Evolutionary conservation across 768 basidiomycete genomes (phyloP), one percentile per base, ranked within the genome.

Genomic region (Suillus tomentosus): DNA sequence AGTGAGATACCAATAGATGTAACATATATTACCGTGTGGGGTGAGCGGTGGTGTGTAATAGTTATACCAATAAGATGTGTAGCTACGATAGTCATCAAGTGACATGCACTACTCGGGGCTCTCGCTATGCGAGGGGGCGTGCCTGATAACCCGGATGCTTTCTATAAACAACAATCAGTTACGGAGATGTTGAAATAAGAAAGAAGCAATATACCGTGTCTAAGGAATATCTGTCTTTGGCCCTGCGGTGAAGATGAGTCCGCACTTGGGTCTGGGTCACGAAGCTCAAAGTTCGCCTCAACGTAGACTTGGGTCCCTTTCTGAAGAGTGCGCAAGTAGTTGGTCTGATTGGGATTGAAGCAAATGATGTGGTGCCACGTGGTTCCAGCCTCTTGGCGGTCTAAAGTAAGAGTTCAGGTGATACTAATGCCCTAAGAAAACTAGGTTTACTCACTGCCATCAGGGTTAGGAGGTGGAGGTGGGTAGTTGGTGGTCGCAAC

Each of bases 351-450:
- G 9, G 86, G 81, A n/a, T 78, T 78, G 80, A 95, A 95, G 31
- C 89, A 94, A 56, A 94, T 70, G 56, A 96, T 69, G 53, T 86
- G 80, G 71, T 95, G 94, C 86, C 88, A 96, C 27, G 90, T 89
- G 9, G 90, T 82, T 15, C 78, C 80, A 5, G 81, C 68, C 34
- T 81, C 79, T 14, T 75, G 71, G 55, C 86, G 85, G 68, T 82
- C 90, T 92, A 57, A n/a, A 58, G 55, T 22, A 55, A 14, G 43
- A 27, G 22, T 36, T 27, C 62, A 17, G 3, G n/a, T 19, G 43
- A 24, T 48, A 47, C 64, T 45, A 6, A 66, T 62, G n/a, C 36
- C 58, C 17, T 19, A 17, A 6, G 31, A 51, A 47, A 47, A 55
- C 56, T 39, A 56, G 24, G 43, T 58, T 63, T 48, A 75, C 84